Conservation (phyloP, 2,329 filamentous ascomycete species). For the Ceratocystis diversiconidia region DNA sequence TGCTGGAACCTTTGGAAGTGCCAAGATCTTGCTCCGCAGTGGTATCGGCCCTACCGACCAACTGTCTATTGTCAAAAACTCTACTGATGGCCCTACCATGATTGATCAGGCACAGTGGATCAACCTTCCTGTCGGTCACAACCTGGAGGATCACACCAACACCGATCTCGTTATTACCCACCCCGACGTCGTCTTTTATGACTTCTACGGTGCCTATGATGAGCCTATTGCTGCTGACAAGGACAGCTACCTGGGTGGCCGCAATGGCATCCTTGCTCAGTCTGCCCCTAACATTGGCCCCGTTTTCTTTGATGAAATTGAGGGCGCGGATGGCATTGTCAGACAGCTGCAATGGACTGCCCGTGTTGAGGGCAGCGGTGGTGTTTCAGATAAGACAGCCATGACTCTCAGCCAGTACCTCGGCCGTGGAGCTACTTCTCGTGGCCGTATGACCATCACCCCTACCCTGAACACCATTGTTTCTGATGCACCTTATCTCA, state of each 20-base stretch:
- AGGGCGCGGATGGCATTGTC: slow-evolving; percentile 42
- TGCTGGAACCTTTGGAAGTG: slow-evolving; percentile 54
- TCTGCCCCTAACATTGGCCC: slow-evolving; percentile 52
- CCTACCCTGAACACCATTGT: slow-evolving; percentile 43
- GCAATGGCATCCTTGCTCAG: slow-evolving; percentile 47
- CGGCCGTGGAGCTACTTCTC: slow-evolving; percentile 46
- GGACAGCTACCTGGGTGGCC: slow-evolving; percentile 29
- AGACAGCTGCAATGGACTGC: slow-evolving; percentile 54
- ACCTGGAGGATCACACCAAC: slow-evolving; percentile 43
- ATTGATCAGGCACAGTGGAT: slow-evolving; percentile 40
- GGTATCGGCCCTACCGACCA: slow-evolving; percentile 52
- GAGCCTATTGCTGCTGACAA: slow-evolving; percentile 32
- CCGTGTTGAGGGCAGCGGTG: slow-evolving; percentile 44
- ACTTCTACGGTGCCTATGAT: slow-evolving; percentile 49
- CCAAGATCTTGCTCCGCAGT: slow-evolving; percentile 53
- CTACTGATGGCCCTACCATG: slow-evolving; percentile 38
- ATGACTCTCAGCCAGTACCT: slow-evolving; percentile 48
- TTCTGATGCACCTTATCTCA: slow-evolving; percentile 44
- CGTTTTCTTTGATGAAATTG: slow-evolving; percentile 40
- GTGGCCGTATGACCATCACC: slow-evolving; percentile 47
- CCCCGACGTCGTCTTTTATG: slow-evolving; percentile 40
- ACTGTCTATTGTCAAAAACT: slow-evolving; percentile 36
- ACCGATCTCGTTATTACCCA: slow-evolving; percentile 35
- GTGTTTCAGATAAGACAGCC: slow-evolving; percentile 25
- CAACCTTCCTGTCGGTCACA: slow-evolving; percentile 43